Conservation (phyloP, 148 eudicot species). For the Vaccinium myrtillus region DNA sequence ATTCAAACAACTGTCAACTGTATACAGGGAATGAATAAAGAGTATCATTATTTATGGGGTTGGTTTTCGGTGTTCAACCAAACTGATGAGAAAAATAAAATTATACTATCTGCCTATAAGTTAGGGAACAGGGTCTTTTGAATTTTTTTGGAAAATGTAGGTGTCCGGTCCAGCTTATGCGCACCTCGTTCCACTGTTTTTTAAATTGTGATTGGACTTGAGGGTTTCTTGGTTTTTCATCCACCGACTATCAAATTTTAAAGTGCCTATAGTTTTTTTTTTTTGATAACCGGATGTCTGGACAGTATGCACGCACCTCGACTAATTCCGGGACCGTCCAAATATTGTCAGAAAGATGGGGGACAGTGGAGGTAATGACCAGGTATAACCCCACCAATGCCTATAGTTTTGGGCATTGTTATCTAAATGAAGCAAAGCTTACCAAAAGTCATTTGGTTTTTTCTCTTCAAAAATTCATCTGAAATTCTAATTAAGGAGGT, state of each 20-base stretch:
- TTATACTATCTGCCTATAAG: not conserved
- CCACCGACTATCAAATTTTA: not conserved
- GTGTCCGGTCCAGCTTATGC: no score
- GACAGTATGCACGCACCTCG: no score
- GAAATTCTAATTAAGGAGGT: no score
- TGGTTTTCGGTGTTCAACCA: not conserved
- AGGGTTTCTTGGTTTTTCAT: not conserved
- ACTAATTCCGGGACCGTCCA: no score
- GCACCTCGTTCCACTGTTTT: no score
- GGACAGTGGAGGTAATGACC: no score
- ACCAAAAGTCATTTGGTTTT: no score
- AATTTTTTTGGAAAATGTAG: no score
- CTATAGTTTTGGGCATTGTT: not conserved
- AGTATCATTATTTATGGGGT: not conserved
- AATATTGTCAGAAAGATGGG: no score
- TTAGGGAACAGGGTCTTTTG: not conserved
- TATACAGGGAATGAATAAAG: not conserved
- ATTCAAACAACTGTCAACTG: not conserved
- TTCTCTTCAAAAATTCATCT: no score
- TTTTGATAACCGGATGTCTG: no score
- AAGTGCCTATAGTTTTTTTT: not conserved
- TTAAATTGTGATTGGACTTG: not conserved
- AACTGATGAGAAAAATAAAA: not conserved
- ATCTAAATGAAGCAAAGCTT: not conserved
- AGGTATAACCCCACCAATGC: no score